Percentiles rank a stretch among this genome's conserved stretches.
Evolutionary conservation across 768 basidiomycete species (phyloP).

Genomic region (Leccinum arenicola): DNA sequence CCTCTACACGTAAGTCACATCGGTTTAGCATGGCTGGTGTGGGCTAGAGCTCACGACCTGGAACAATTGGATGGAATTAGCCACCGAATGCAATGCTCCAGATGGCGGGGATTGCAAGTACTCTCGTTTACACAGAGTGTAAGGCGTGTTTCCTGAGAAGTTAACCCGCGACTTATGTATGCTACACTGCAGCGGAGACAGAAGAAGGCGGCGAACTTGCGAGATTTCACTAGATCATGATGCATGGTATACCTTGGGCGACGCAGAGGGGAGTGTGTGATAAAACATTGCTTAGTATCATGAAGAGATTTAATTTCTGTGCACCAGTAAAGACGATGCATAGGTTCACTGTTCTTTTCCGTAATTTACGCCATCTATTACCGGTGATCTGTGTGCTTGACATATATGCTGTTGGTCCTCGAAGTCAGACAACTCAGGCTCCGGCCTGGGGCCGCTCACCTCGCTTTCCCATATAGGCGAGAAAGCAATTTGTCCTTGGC

Average conservation of each 20-base stretch:
- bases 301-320: no score
- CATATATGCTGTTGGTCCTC: no score
- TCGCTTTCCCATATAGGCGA: constrained; percentile 56
- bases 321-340: no score
- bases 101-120: background rate
- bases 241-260: constrained; percentile 1
- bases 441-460: constrained; percentile 34
- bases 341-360: no score
- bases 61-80: background rate
- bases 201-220: background rate
- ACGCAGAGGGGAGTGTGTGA: background rate
- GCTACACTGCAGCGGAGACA: background rate
- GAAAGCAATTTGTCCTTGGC: constrained; percentile 59
- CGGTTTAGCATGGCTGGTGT: background rate
- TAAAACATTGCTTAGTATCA: background rate
- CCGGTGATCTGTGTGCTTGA: no score
- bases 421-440: no score
- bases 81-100: background rate
- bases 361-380: no score
- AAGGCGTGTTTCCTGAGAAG: background rate
- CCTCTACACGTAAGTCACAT: background rate
- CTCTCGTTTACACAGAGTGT: background rate
- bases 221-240: background rate
- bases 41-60: background rate
- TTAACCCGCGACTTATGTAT: background rate